Evolutionary conservation across 805 yeast genomes (phyloP).

Genomic region (Myxozyma neglecta): DNA sequence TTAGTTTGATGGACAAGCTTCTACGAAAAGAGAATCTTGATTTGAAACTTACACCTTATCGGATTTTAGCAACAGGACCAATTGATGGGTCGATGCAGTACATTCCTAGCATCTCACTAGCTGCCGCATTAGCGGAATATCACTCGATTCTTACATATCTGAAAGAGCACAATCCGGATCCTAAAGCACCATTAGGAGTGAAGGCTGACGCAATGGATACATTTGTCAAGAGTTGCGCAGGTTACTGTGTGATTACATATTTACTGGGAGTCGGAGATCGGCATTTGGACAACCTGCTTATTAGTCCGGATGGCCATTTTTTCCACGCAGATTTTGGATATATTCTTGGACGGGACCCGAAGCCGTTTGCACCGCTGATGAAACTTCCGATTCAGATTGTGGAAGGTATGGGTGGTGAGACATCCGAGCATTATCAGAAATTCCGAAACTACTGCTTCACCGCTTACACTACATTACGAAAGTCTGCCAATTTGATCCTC

Average conservation of each 20-base stretch:
- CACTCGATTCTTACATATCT: conserved; percentile 77
- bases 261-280: conserved; percentile 96
- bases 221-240: conserved; percentile 89
- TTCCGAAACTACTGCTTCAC: conserved; percentile 94
- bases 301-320: conserved; percentile 81
- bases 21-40: conserved; percentile 88
- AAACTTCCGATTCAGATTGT: conserved; percentile 93
- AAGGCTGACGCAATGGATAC: conserved; percentile 80
- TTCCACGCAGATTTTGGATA: conserved; percentile 99
- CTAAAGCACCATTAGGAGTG: conserved; percentile 44
- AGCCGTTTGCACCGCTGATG: conserved; percentile 98
- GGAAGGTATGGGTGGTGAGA: conserved; percentile 96
- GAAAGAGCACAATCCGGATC: conserved; percentile 62
- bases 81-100: conserved; percentile 91
- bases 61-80: conserved; percentile 85
- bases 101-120: conserved; percentile 88
- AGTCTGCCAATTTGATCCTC: conserved; percentile 83
- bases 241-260: conserved; percentile 94
- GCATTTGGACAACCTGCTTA: conserved; percentile 84
- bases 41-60: conserved; percentile 81
- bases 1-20: conserved; percentile 84
- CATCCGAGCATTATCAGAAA: conserved; percentile 77
- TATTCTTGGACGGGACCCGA: conserved; percentile 94
- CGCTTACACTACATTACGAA: conserved; percentile 84
- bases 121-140: conserved; percentile 67